Evolutionary conservation across 768 basidiomycete genomes (phyloP), one percentile per base, ranked within the genome.

Genomic region (Suillus paluster): DNA sequence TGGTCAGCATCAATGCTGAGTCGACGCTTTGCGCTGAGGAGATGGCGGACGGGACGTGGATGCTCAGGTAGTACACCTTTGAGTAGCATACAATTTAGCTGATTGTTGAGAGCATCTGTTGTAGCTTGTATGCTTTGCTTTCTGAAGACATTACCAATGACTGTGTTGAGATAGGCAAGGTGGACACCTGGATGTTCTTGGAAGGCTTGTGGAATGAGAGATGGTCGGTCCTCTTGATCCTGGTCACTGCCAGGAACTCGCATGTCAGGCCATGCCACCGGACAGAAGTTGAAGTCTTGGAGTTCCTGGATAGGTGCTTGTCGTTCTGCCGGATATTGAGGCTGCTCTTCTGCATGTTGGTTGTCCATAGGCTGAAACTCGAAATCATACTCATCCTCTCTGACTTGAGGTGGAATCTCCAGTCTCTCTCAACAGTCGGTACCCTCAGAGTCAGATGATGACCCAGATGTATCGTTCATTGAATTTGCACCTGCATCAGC

Each of bases 1-100:
- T 61, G 61, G 39, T 73, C 69, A 2, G 70, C 61, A 39, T 73
- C 72, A 23, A 73, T 60, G 3, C 72, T 66, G 21, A 73, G 69
- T 3, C 67, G 65, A n/a, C 60, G 49, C 44, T 69, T 67, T 2
- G 67, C 64, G 17, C 65, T 57, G 23, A 34, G 27, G 49, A 64
- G 59, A n/a, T 54, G 42, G 21, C 39, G 17, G 10, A 66, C 65
- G 25, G 65, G 65, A 5, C 54, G 41, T 14, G 60, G 60, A 39
- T 44, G 23, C 23, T 49, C 41, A 12, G 64, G 65, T 46, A 66
- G 36, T 12, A n/a, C n/a, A n/a, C n/a, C n/a, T n/a, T n/a, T n/a
- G n/a, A n/a, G n/a, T n/a, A n/a, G n/a, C n/a, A n/a, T n/a, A n/a
- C n/a, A n/a, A n/a, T n/a, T n/a, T n/a, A 67, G 58, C 42, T 57